These are phyloP conservation scores for Omphalotus olearius DNA, from an alignment of 1,284 basidiomycete species.

Conservation along the genomic window DNA sequence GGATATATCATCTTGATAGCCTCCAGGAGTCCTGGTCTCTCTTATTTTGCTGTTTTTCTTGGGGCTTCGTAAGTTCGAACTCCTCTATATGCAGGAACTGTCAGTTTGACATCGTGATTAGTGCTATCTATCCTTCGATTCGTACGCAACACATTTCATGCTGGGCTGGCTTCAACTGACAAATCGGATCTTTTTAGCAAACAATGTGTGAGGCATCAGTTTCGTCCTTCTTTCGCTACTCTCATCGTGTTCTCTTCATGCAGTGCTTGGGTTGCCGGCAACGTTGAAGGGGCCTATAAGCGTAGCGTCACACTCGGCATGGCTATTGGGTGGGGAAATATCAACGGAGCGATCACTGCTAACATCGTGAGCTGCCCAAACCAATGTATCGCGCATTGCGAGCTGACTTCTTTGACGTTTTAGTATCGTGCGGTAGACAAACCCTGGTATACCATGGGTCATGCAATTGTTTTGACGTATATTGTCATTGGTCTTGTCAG, in stretches of 20 bases:
- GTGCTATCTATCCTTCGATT: conserved; percentile 71
- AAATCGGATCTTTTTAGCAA: conserved; percentile 35
- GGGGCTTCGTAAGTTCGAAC: conserved; percentile 42
- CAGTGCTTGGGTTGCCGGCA: conserved; percentile 69
- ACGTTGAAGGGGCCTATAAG: conserved; percentile 76
- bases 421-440: conserved; percentile 59
- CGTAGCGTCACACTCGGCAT: conserved; percentile 62
- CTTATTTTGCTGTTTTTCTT: conserved; percentile 67
- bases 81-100: neutral
- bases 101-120: conserved; percentile 42
- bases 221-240: conserved; percentile 34
- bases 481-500: conserved; percentile 17
- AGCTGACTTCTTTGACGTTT: neutral
- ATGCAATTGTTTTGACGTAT: conserved; percentile 12
- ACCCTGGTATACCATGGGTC: conserved; percentile 11
- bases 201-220: conserved; percentile 28
- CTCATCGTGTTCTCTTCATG: neutral
- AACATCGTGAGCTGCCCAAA: conserved; percentile 48
- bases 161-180: neutral
- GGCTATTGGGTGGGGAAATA: conserved; percentile 41
- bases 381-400: conserved; percentile 3
- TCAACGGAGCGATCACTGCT: conserved; percentile 68
- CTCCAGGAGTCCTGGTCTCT: conserved; percentile 57
- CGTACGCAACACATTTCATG: conserved; percentile 43
- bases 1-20: conserved; percentile 68